These are phyloP conservation scores for Corymbia calophylla DNA, from an alignment of 441 rosid genomes.

Conservation along the genomic window DNA sequence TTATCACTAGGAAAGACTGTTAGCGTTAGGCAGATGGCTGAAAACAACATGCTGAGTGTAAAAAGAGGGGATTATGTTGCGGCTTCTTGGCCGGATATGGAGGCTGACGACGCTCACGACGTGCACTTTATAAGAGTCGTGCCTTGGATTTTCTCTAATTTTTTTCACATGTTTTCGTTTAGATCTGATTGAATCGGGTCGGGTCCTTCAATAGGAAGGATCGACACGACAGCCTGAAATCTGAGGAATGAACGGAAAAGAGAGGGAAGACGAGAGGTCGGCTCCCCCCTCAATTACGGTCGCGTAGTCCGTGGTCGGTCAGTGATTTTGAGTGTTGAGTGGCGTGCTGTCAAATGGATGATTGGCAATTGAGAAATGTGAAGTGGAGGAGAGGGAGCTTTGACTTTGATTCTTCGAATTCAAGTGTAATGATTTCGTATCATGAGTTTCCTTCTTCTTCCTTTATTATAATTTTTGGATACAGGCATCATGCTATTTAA, in stretches of 20 bases:
- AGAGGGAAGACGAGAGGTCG: neutral
- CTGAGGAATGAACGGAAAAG: neutral
- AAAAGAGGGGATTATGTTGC: neutral
- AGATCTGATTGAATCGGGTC: neutral
- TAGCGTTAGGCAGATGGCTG: neutral
- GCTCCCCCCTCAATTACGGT: neutral
- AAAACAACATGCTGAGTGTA: neutral
- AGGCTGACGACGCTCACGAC: neutral
- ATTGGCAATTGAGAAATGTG: neutral
- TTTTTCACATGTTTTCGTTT: neutral
- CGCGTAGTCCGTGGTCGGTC: neutral
- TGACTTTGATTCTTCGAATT: neutral
- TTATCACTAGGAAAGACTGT: neutral
- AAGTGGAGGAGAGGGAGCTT: neutral
- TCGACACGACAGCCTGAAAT: neutral
- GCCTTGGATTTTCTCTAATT: neutral
- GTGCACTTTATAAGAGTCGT: neutral
- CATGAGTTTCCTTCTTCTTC: neutral
- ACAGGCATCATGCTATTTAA: rapidly evolving
- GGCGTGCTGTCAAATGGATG: neutral
- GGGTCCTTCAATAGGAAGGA: neutral
- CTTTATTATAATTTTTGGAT: neutral
- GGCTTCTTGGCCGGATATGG: neutral
- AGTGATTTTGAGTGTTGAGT: neutral
- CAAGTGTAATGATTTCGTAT: neutral